Conservation (phyloP, 1,284 basidiomycete genomes). For the Vanrija sp. region DNA sequence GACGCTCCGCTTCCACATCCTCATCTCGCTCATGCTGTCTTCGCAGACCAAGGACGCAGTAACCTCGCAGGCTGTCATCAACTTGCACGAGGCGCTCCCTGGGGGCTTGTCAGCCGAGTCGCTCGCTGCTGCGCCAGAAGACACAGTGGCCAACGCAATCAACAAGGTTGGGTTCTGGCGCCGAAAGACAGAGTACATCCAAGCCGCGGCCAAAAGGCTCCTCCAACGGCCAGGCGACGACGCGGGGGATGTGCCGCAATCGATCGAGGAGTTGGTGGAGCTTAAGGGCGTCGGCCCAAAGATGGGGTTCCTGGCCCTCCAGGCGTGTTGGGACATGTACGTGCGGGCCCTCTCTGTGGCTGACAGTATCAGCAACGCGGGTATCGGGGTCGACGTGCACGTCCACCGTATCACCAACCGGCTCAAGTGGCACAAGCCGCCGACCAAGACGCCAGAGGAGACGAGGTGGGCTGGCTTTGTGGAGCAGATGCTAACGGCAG, state of each 20-base stretch:
- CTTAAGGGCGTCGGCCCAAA: conserved; percentile 87
- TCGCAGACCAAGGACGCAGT: conserved; percentile 91
- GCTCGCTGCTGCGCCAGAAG: conserved; percentile 62
- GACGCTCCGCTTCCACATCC: conserved; percentile 75
- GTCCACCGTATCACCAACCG: conserved; percentile 93
- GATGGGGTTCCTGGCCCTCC: conserved; percentile 82
- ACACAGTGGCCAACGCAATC: conserved; percentile 67
- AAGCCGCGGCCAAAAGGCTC: conserved; percentile 64
- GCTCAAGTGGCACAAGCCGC: conserved; percentile 80
- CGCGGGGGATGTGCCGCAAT: conserved; percentile 71
- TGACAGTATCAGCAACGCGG: conserved; percentile 62
- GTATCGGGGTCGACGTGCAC: conserved; percentile 94
- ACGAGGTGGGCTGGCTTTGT: conserved; percentile 58
- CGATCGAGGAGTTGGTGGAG: conserved; percentile 75
- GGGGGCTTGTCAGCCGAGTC: conserved; percentile 73
- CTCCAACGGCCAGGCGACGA: conserved; percentile 54
- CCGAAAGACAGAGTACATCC: conserved; percentile 70
- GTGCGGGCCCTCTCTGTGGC: conserved; percentile 24
- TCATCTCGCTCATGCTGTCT: conserved; percentile 91
- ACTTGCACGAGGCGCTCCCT: conserved; percentile 68
- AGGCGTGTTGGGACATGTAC: conserved; percentile 78
- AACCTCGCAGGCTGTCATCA: conserved; percentile 74
- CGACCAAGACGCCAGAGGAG: conserved; percentile 80
- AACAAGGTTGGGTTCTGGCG: conserved; percentile 91
- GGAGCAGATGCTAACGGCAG: conserved; percentile 47